phyloP scores from a whole-genome alignment of 257 asterid species.

The Gardenia jasminoides region DNA sequence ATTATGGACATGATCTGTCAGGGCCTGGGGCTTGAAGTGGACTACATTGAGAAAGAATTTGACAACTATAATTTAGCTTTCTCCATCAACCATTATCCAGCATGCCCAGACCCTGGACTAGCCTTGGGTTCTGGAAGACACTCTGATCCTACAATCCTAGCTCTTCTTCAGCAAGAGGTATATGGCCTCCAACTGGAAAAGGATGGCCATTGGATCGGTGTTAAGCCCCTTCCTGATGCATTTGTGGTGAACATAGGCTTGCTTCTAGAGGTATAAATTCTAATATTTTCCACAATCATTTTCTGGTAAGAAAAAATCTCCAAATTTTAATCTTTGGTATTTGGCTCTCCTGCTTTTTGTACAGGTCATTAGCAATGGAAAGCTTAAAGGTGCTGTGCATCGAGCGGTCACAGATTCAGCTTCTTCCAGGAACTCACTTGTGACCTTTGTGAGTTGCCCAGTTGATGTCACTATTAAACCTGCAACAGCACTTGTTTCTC shows the following conservation, averaged over 20 bases:
- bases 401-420: constrained; percentile 15
- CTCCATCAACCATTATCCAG: constrained; percentile 15
- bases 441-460: background rate
- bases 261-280: constrained; percentile 1
- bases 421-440: constrained; percentile 11
- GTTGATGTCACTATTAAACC: background rate
- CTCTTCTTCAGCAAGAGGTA: constrained; percentile 16
- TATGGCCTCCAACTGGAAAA: constrained; percentile 9
- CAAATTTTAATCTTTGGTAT: too few species aligned
- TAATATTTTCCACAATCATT: too few species aligned
- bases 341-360: background rate
- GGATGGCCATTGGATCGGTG: constrained; percentile 19
- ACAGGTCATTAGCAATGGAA: constrained; percentile 18
- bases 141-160: constrained; percentile 15
- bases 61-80: constrained; percentile 3
- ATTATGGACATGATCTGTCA: constrained; percentile 16
- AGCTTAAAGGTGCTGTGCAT: constrained; percentile 7
- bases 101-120: constrained; percentile 10
- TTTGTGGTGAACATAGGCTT: constrained; percentile 17
- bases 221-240: constrained; percentile 15
- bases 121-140: constrained; percentile 12
- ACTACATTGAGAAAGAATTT: background rate
- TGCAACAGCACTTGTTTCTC: too few species aligned
- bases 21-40: constrained; percentile 11
- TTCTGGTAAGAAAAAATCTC: too few species aligned